Evolutionary conservation across 2,329 filamentous ascomycete species (phyloP).

Genomic region (Albifimbria verrucaria): DNA sequence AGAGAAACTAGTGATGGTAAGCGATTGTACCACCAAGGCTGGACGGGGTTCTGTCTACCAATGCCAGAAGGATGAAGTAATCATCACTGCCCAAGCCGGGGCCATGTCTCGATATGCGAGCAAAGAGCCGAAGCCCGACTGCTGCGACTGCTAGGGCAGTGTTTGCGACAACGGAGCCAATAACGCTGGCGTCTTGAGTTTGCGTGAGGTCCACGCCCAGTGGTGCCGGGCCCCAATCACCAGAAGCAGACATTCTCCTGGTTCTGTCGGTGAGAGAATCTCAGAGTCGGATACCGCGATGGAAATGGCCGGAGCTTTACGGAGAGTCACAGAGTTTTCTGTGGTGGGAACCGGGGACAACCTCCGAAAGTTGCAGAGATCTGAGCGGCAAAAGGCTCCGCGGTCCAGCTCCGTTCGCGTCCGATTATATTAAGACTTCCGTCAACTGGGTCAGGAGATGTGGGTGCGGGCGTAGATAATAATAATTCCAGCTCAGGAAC

Average conservation of each 20-base stretch:
- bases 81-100: background rate
- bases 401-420: no score
- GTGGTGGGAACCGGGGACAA: no score
- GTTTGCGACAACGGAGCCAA: background rate
- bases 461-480: no score
- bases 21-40: background rate
- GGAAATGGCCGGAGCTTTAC: no score
- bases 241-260: background rate
- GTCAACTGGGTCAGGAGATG: no score
- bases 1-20: background rate
- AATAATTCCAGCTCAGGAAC: no score
- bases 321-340: background rate
- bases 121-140: background rate
- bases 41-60: background rate
- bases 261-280: background rate
- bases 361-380: no score
- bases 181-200: background rate
- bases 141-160: background rate
- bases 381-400: no score
- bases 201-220: background rate
- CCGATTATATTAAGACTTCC: no score
- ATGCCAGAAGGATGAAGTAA: background rate
- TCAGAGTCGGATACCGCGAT: no score
- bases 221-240: background rate
- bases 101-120: background rate